Evolutionary conservation across 305 asterid genomes (phyloP), one percentile per base, ranked within the genome.

Genomic region (Fraxinus paxiana): DNA sequence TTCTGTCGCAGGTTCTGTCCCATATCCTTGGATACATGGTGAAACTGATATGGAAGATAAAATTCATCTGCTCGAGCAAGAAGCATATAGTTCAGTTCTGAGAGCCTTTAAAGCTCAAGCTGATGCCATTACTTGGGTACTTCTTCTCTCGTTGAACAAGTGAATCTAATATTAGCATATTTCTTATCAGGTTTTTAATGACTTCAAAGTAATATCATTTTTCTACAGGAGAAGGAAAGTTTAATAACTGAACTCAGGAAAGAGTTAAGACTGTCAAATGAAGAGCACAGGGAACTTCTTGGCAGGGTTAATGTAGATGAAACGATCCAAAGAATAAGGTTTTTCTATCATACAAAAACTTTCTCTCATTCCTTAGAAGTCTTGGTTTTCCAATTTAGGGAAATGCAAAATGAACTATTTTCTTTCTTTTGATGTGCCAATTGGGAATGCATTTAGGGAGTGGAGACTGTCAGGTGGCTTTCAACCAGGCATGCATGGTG

Each of bases 61-160:
- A 86, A 91, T 93, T 84, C 98, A 92, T 88, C 97, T 90, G 91
- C 95, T 91, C 79, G 98, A 91, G 91, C 96, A 91, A 85, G 98
- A 95, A 89, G 98, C 98, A 22, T 95, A 95, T 85, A 85, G 90
- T 82, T 90, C 97, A 30, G 90, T 95, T 77, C 86, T 95, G 79
- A 88, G 94, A 88, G 97, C 96, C 85, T 96, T 96, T 84, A 92
- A 89, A 88, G 98, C 98, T 75, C 98, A 92, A 87, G 98, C 90
- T 75, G 97, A 92, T 85, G 94, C 95, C 86, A 90, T 95, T 89
- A 79, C 98, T 43, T 95, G 97, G 98, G 98, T 95, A 95, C 77
- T 41, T 33, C 72, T 72, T 81, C 6, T 76, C 37, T 38, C 34
- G 30, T 78, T 38, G 37, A 48, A 56, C 76, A 30, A 78, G 70